phyloP scores from a whole-genome alignment of 2,329 filamentous ascomycete species.

The Scytalidium sp. region DNA sequence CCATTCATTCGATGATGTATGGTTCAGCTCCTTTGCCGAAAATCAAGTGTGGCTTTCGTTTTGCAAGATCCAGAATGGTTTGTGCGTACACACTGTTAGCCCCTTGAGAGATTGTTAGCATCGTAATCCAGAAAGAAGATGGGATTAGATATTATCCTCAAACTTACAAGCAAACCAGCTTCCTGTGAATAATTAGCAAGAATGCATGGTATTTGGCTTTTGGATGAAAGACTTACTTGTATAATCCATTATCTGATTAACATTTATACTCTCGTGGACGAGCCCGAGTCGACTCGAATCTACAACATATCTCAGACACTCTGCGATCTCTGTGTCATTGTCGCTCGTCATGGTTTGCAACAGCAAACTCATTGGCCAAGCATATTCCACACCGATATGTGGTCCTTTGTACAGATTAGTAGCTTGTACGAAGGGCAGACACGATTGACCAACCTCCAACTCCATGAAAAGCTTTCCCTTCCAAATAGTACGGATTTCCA shows the following conservation, averaged over 20 bases:
- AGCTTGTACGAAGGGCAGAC: not conserved
- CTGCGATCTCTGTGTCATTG: conserved; percentile 76
- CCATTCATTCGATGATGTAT: conserved; percentile 43
- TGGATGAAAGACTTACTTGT: conserved; percentile 60
- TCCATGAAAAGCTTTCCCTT: conserved; percentile 73
- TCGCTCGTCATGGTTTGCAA: conserved; percentile 88
- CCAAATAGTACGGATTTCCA: conserved; percentile 82
- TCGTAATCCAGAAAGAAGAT: conserved; percentile 9
- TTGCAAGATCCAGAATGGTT: conserved; percentile 85
- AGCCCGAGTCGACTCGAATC: conserved; percentile 73
- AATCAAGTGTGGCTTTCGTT: conserved; percentile 82
- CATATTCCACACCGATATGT: conserved; percentile 79
- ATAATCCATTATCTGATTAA: conserved; percentile 66
- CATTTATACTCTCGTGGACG: conserved; percentile 89
- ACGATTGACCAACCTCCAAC: conserved; percentile 68
- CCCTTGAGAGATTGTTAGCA: conserved; percentile 42
- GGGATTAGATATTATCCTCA: not conserved
- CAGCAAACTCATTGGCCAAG: conserved; percentile 95
- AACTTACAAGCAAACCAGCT: conserved; percentile 83
- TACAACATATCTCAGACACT: conserved; percentile 71
- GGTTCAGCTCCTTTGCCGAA: conserved; percentile 64
- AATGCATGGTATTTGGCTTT: conserved; percentile 9
- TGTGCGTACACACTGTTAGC: conserved; percentile 95
- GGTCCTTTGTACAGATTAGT: conserved; percentile 39
- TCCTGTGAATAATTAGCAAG: conserved; percentile 33